Evolutionary conservation across 768 basidiomycete species (phyloP), one percentile per base, ranked within the genome.

Genomic region (Collybia mongolica): DNA sequence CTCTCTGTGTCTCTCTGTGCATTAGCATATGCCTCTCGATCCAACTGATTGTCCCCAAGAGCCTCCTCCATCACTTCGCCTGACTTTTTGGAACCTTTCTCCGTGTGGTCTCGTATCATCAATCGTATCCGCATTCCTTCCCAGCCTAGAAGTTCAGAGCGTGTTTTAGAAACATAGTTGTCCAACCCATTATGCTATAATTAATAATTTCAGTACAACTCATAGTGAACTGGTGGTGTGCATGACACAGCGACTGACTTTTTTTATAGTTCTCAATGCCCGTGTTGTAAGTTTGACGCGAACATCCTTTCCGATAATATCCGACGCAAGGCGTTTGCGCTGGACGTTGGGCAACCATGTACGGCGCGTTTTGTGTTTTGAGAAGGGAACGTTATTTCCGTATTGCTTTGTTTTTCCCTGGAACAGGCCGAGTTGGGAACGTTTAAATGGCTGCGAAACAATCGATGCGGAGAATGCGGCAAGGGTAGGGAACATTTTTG

Each of bases 281-380:
- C 86, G 70, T 23, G 88, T 82, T 1, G 91, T 90, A 46, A 93
- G 66, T 60, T 90, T 90, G 22, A 93, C 69, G 44, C 74, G 73
- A 4, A 95, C 60, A 39, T 71, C 71, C 44, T 75, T 65, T 24
- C 77, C 81, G 29, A 93, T 67, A 6, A 81, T 68, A 12, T 88
- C 84, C 11, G 88, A 92, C 55, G 72, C 78, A 39, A 93, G 58
- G 1, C 83, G 80, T 67, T 93, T 93, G 44, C 73, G 72, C 57
- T 93, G 91, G 19, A 93, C 77, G 67, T 95, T 95, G 29, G 93
- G 93, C 9, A 92, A 73, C 93, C 93, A 95, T 39, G 86, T 80
- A 36, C 93, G 76, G 44, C 88, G 84, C 20, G 93, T 93, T 72
- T 93, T 94, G 65, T 87, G 80, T 64, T 86, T 86, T 19, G 92